Conservation (phyloP, 805 yeast genomes). For the Candida hispaniensis region DNA sequence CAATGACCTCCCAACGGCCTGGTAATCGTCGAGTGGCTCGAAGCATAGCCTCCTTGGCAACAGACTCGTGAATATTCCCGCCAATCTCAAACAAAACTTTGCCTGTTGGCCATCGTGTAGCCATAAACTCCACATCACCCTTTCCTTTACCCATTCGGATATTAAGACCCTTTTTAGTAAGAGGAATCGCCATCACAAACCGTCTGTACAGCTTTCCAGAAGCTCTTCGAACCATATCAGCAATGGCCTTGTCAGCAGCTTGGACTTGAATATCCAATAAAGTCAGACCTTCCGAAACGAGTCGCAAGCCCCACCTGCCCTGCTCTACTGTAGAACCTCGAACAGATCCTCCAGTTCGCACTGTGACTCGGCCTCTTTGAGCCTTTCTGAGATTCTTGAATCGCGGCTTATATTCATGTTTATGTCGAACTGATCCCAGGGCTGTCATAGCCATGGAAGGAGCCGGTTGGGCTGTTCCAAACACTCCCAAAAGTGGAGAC, state of each 20-base stretch:
- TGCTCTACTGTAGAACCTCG: slow-evolving; percentile 76
- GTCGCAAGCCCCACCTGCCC: slow-evolving; percentile 78
- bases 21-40: slow-evolving; percentile 89
- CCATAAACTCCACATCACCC: slow-evolving; percentile 97
- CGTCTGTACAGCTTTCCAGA: slow-evolving; percentile 67
- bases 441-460: slow-evolving; percentile 2
- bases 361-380: slow-evolving; percentile 89
- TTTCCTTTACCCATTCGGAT: slow-evolving; percentile 99
- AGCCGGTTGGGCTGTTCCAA: no score
- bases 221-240: slow-evolving; percentile 72
- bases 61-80: slow-evolving; percentile 70
- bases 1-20: slow-evolving; percentile 79
- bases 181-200: slow-evolving; percentile 74
- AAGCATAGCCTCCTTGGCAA: slow-evolving; percentile 79
- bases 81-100: slow-evolving; percentile 78
- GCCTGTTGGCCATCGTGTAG: slow-evolving; percentile 91
- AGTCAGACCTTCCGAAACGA: slow-evolving; percentile 79
- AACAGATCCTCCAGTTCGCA: slow-evolving; percentile 86
- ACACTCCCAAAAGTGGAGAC: no score
- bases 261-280: slow-evolving; percentile 77
- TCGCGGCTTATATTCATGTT: slow-evolving; percentile 44
- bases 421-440: slow-evolving; percentile 12
- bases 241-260: slow-evolving; percentile 80
- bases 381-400: slow-evolving; percentile 58
- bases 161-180: slow-evolving; percentile 93